These are phyloP conservation scores for Fusarium nygamai DNA, from an alignment of 2,329 filamentous ascomycete genomes.

Conservation along the genomic window DNA sequence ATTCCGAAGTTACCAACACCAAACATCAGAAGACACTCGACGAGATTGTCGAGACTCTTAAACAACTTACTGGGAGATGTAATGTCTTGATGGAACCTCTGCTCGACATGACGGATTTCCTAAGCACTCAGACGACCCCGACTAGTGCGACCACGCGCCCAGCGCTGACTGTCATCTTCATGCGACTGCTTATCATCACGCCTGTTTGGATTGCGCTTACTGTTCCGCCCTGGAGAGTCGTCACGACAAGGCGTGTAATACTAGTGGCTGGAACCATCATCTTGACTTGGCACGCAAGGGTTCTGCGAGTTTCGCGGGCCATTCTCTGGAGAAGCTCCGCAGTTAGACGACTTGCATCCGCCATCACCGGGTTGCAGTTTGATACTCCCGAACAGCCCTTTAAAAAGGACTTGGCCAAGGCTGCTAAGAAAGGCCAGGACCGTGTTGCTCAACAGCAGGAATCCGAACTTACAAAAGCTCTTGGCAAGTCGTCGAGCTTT, in stretches of 20 bases:
- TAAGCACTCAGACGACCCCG: constrained; percentile 89
- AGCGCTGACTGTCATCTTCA: constrained; percentile 87
- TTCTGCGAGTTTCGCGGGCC: constrained; percentile 83
- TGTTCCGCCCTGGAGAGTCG: constrained; percentile 81
- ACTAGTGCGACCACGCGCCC: constrained; percentile 92
- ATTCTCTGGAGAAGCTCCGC: constrained; percentile 89
- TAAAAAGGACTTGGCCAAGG: constrained; percentile 41
- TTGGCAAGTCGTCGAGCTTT: constrained; percentile 44
- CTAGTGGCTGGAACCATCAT: constrained; percentile 87
- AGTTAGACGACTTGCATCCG: constrained; percentile 73
- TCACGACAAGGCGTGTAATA: constrained; percentile 86
- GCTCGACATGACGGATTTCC: constrained; percentile 88
- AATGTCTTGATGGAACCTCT: constrained; percentile 93
- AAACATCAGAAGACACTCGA: constrained; percentile 94
- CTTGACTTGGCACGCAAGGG: constrained; percentile 91
- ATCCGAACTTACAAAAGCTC: constrained; percentile 59
- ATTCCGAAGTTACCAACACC: constrained; percentile 70
- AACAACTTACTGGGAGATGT: constrained; percentile 89
- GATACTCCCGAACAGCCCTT: constrained; percentile 57
- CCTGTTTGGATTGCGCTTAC: constrained; percentile 89
- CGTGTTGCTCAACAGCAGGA: constrained; percentile 42
- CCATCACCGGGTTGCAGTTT: constrained; percentile 84
- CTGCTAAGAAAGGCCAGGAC: constrained; percentile 34
- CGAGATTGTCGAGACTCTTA: constrained; percentile 94
- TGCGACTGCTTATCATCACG: constrained; percentile 87